A percentile compares a stretch with the other conserved stretches of the same genome.
These are phyloP conservation scores for Sophora flavescens DNA, from an alignment of 306 rosid species.

Conservation along the genomic window DNA sequence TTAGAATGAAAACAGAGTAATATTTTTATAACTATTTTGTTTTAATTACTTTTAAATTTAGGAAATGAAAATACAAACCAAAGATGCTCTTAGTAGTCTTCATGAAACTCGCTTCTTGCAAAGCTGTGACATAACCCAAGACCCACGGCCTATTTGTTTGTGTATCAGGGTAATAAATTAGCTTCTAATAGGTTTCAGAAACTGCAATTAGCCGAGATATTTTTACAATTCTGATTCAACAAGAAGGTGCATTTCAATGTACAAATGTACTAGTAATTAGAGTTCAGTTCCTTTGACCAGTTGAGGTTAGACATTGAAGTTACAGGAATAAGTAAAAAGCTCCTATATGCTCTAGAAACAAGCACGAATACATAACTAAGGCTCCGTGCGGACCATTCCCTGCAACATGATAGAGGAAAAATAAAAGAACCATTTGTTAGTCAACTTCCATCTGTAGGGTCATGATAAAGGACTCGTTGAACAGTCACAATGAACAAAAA, in stretches of 20 bases:
- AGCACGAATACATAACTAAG: conserved; percentile 38
- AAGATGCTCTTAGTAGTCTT: background rate
- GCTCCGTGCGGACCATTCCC: conserved; percentile 45
- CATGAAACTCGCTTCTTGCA: background rate
- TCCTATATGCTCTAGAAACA: conserved; percentile 55
- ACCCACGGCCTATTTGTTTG: background rate
- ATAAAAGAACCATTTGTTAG: conserved; percentile 12
- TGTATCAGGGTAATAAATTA: background rate
- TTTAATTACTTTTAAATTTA: too few relatives aligned
- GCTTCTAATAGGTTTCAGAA: background rate
- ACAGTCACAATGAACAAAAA: background rate
- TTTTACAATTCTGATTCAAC: background rate
- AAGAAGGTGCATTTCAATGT: conserved; percentile 54
- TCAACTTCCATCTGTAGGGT: background rate
- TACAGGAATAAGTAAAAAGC: conserved; percentile 41
- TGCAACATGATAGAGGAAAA: conserved; percentile 42
- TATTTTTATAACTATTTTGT: too few relatives aligned
- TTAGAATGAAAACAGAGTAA: too few relatives aligned
- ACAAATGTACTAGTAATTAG: conserved; percentile 45
- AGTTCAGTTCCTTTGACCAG: conserved; percentile 43
- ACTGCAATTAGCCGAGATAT: background rate
- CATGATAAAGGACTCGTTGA: background rate
- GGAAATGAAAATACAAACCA: too few relatives aligned
- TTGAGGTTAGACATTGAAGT: conserved; percentile 50
- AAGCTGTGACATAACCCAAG: background rate